These are phyloP conservation scores for Ajuga reptans DNA, from an alignment of 305 asterid species.

Conservation along the genomic window DNA sequence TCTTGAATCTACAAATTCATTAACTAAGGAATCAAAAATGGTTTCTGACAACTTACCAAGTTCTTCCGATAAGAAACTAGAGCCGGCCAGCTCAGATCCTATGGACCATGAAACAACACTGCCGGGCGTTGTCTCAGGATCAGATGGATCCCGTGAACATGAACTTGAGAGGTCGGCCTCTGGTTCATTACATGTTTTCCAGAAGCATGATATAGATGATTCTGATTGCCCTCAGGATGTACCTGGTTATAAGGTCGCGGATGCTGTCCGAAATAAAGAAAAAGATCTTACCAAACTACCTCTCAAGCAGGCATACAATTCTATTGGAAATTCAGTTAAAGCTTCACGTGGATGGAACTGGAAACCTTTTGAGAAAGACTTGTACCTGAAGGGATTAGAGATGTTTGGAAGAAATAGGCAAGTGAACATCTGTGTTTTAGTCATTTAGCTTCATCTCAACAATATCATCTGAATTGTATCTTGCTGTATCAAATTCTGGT, in stretches of 20 bases:
- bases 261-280: slow-evolving; percentile 29
- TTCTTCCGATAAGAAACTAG: slow-evolving; percentile 45
- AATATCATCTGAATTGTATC: slow-evolving; percentile 15
- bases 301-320: slow-evolving; percentile 25
- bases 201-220: slow-evolving; percentile 21
- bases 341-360: slow-evolving; percentile 35
- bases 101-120: slow-evolving; percentile 23
- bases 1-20: slow-evolving; percentile 30
- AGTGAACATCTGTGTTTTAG: slow-evolving; percentile 4
- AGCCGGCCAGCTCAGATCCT: slow-evolving; percentile 36
- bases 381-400: slow-evolving; percentile 80
- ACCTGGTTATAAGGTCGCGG: slow-evolving; percentile 25
- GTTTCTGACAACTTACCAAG: slow-evolving; percentile 33
- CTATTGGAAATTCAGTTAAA: slow-evolving; percentile 28
- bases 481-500: slow-evolving; percentile 5
- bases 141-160: slow-evolving; percentile 29
- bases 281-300: slow-evolving; percentile 29
- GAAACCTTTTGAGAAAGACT: slow-evolving; percentile 89
- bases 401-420: slow-evolving; percentile 96
- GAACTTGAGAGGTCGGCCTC: slow-evolving; percentile 31
- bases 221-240: slow-evolving; percentile 20
- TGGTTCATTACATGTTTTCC: slow-evolving; percentile 27
- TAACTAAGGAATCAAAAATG: slow-evolving; percentile 23
- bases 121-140: slow-evolving; percentile 27
- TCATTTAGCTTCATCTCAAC: slow-evolving; percentile 15